These are phyloP conservation scores for Acacia crassicarpa DNA, from an alignment of 306 rosid genomes.

Conservation along the genomic window DNA sequence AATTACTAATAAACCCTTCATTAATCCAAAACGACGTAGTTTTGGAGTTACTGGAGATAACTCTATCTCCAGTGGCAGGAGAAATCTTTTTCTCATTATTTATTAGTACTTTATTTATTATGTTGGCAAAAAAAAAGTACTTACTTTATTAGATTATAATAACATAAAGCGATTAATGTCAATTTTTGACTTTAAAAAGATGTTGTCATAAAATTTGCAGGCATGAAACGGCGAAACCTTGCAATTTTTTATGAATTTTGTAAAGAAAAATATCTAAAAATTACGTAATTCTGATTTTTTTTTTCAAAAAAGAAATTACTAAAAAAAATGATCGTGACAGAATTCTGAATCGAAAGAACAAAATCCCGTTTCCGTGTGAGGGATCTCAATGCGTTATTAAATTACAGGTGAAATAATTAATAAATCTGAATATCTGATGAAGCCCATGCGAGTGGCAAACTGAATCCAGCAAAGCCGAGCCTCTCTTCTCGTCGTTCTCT, in stretches of 20 bases:
- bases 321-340: not conserved
- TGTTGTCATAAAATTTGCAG: not conserved
- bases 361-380: not conserved
- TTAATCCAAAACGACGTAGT: too few species aligned
- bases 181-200: not conserved
- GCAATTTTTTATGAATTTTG: too few species aligned
- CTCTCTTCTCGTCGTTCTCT: not conserved
- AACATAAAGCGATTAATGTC: not conserved
- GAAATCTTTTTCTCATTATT: too few species aligned
- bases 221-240: not conserved
- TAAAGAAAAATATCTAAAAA: not conserved
- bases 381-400: not conserved
- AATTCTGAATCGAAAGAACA: not conserved
- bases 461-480: constrained; percentile 6
- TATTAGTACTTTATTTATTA: too few species aligned
- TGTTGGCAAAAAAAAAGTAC: not conserved
- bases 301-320: not conserved
- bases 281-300: not conserved
- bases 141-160: too few species aligned
- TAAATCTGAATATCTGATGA: not conserved
- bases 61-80: too few species aligned
- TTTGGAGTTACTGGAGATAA: too few species aligned
- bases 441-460: not conserved
- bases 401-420: constrained; percentile 5
- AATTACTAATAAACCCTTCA: too few species aligned